These are phyloP conservation scores for Fraxinus sp. DNA, from an alignment of 305 asterid species.

Conservation along the genomic window DNA sequence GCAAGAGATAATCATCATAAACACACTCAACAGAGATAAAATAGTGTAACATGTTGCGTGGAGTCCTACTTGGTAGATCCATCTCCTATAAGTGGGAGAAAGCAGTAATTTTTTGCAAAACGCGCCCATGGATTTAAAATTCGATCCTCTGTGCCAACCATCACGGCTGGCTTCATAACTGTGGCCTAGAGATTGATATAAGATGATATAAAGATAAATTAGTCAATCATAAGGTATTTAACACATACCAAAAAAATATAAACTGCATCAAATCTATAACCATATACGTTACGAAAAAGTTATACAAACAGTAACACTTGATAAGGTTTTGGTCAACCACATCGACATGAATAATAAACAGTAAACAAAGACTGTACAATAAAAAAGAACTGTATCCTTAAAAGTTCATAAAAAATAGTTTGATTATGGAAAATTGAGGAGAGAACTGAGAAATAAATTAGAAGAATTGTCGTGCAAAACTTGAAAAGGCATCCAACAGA, in stretches of 20 bases:
- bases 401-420: not conserved
- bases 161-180: conserved; percentile 82
- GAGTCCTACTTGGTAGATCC: conserved; percentile 81
- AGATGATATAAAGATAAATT: conserved; percentile 27
- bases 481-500: not conserved
- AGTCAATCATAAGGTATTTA: conserved; percentile 23
- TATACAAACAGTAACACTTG: not conserved
- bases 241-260: not conserved
- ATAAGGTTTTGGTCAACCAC: not conserved
- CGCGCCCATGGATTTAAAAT: conserved; percentile 89
- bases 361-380: not conserved
- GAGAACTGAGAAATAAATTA: not conserved
- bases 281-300: not conserved
- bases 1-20: conserved; percentile 33
- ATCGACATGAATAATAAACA: conserved; percentile 2
- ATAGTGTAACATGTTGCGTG: not conserved
- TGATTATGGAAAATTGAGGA: not conserved
- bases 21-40: conserved; percentile 11
- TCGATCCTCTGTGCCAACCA: conserved; percentile 97
- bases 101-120: conserved; percentile 74
- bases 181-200: conserved; percentile 60
- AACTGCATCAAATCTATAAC: not conserved
- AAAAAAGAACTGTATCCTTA: not conserved
- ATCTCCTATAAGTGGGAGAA: conserved; percentile 84
- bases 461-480: not conserved